Percentiles rank a stretch among this genome's conserved stretches.
phyloP scores from a whole-genome alignment of 495 filamentous ascomycete species.

The Aspergillus coremiiformis region DNA sequence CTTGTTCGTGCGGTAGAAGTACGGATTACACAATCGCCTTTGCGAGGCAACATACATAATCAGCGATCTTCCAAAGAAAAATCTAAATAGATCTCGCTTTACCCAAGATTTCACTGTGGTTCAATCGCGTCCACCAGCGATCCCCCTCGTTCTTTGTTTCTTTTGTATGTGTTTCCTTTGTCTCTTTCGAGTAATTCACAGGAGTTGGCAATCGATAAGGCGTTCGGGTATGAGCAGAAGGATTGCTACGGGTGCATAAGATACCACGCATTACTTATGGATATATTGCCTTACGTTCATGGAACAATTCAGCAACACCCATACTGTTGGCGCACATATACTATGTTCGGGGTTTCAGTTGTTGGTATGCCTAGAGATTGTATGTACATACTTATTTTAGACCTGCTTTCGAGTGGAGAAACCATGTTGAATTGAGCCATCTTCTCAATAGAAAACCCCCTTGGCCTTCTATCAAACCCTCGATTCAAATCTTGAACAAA shows the following conservation, averaged over 20 bases:
- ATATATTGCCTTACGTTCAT: constrained; percentile 4
- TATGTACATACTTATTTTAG: not conserved
- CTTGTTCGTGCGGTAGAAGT: not conserved
- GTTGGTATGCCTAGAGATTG: not conserved
- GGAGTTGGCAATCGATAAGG: not conserved
- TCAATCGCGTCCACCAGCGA: not conserved
- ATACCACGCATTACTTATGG: constrained; percentile 21
- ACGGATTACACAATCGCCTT: not conserved
- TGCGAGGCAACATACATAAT: constrained; percentile 1
- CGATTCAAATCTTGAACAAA: constrained; percentile 1
- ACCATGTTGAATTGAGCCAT: not conserved
- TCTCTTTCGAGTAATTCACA: not conserved
- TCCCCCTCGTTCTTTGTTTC: not conserved
- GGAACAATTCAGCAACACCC: not conserved
- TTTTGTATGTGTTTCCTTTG: not conserved
- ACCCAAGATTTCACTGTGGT: not conserved
- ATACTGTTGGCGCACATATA: not conserved
- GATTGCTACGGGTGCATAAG: constrained; percentile 19
- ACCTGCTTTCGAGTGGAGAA: not conserved
- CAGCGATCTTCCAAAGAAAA: constrained; percentile 1
- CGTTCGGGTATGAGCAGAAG: not conserved
- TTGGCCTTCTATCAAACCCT: not conserved
- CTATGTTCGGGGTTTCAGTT: not conserved
- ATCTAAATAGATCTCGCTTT: not conserved
- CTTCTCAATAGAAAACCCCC: not conserved